phyloP scores from a whole-genome alignment of 1,284 basidiomycete species.

The Thelephora terrestris region DNA sequence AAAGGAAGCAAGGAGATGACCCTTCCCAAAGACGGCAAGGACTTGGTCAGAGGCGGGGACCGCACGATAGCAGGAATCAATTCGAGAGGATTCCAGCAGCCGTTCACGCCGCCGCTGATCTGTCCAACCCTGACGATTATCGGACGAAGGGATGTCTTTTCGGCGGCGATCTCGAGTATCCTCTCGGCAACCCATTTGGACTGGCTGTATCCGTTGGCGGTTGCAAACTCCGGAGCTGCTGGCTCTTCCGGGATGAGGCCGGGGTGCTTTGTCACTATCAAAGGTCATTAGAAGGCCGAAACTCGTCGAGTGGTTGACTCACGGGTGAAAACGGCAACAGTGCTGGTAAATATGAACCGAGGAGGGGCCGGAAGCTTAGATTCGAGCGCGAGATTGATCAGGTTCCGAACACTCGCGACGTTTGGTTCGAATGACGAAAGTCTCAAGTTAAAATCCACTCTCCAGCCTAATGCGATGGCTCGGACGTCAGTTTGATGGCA shows the following conservation, averaged over 20 bases:
- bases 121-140: constrained; percentile 23
- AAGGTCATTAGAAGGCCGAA: background rate
- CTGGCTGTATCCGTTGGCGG: constrained; percentile 23
- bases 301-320: background rate
- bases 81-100: constrained; percentile 20
- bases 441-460: constrained; percentile 30
- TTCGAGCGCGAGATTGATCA: constrained; percentile 30
- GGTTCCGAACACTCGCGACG: constrained; percentile 26
- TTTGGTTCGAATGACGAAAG: constrained; percentile 26
- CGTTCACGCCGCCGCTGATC: constrained; percentile 17
- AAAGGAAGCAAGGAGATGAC: constrained; percentile 10
- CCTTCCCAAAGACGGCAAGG: background rate
- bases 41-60: constrained; percentile 2
- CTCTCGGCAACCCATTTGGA: constrained; percentile 27
- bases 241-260: constrained; percentile 4
- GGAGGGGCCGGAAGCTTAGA: constrained; percentile 14
- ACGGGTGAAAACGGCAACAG: background rate
- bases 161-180: constrained; percentile 16
- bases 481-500: background rate
- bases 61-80: constrained; percentile 22
- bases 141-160: constrained; percentile 14
- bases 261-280: background rate
- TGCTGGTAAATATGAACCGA: background rate
- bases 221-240: constrained; percentile 11
- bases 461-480: constrained; percentile 25